Evolutionary conservation across 1,284 basidiomycete genomes (phyloP).

Genomic region (Trichosporon sp.): DNA sequence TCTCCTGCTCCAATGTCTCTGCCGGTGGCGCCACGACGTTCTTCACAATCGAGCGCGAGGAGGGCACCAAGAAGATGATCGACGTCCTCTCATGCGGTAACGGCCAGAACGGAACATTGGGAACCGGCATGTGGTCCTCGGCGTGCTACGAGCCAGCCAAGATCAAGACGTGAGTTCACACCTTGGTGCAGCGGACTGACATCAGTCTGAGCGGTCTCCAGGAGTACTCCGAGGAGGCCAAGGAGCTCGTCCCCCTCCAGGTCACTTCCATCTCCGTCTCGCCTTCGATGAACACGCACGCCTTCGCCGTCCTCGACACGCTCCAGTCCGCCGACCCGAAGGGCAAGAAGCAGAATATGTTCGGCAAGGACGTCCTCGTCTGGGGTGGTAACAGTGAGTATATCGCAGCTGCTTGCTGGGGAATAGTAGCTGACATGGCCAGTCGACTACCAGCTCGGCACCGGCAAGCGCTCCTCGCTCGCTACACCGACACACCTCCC

Average conservation of each 20-base stretch:
- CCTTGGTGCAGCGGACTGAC: not conserved
- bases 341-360: slow-evolving; percentile 42
- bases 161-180: slow-evolving; percentile 58
- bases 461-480: slow-evolving; percentile 69
- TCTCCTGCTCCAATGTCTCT: slow-evolving; percentile 61
- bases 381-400: slow-evolving; percentile 50
- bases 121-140: slow-evolving; percentile 71
- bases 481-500: slow-evolving; percentile 60
- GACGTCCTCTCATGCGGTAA: slow-evolving; percentile 78
- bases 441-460: slow-evolving; percentile 73
- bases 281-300: slow-evolving; percentile 70
- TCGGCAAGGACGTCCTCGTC: slow-evolving; percentile 54
- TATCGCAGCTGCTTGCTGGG: slow-evolving; percentile 31
- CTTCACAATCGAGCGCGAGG: slow-evolving; percentile 63
- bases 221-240: slow-evolving; percentile 67
- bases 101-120: slow-evolving; percentile 75
- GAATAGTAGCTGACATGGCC: not conserved
- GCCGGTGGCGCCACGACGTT: slow-evolving; percentile 60
- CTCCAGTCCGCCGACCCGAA: slow-evolving; percentile 50
- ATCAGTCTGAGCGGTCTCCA: slow-evolving; percentile 65
- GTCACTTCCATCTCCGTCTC: slow-evolving; percentile 60
- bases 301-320: slow-evolving; percentile 69
- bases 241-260: slow-evolving; percentile 61
- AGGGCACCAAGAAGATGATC: slow-evolving; percentile 46
- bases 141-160: slow-evolving; percentile 65